A percentile compares a stretch with the other conserved stretches of the same genome.
Conservation (phyloP, 1,139 yeast genomes). For the Pichia sp. region DNA sequence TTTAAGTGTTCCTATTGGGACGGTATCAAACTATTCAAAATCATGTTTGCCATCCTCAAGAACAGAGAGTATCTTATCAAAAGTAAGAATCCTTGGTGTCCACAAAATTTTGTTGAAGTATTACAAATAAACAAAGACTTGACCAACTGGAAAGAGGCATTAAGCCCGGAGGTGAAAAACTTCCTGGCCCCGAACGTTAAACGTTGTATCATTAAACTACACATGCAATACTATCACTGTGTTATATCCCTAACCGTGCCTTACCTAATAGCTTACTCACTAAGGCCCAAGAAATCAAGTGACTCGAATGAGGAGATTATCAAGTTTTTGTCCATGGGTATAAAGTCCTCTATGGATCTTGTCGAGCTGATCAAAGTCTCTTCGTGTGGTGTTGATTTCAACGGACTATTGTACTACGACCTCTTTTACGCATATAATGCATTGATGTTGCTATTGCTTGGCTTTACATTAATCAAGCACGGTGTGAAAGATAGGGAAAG, state of each 20-base stretch:
- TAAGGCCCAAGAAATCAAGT: constrained; percentile 23
- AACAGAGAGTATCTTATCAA: constrained; percentile 29
- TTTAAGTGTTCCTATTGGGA: constrained; percentile 27
- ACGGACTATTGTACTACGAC: constrained; percentile 34
- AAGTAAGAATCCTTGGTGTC: constrained; percentile 30
- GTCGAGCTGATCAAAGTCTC: constrained; percentile 27
- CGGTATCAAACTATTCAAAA: constrained; percentile 29
- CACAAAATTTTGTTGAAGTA: constrained; percentile 31
- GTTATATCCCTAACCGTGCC: constrained; percentile 33
- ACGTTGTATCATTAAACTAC: constrained; percentile 32
- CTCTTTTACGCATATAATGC: constrained; percentile 35
- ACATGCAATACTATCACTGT: constrained; percentile 31
- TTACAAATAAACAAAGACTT: constrained; percentile 29
- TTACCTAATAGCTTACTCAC: constrained; percentile 30
- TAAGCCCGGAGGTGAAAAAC: constrained; percentile 15
- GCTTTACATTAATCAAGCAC: constrained; percentile 27
- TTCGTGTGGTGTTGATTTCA: constrained; percentile 24
- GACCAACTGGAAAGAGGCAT: constrained; percentile 24
- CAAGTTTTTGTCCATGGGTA: constrained; percentile 30
- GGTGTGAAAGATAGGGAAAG: constrained; percentile 6
- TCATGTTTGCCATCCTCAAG: constrained; percentile 30
- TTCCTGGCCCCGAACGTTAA: constrained; percentile 19
- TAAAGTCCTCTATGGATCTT: constrained; percentile 31
- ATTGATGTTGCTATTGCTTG: constrained; percentile 31
- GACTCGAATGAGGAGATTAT: constrained; percentile 29